phyloP scores from a whole-genome alignment of 306 rosid species.

The Vachellia pachyceras region DNA sequence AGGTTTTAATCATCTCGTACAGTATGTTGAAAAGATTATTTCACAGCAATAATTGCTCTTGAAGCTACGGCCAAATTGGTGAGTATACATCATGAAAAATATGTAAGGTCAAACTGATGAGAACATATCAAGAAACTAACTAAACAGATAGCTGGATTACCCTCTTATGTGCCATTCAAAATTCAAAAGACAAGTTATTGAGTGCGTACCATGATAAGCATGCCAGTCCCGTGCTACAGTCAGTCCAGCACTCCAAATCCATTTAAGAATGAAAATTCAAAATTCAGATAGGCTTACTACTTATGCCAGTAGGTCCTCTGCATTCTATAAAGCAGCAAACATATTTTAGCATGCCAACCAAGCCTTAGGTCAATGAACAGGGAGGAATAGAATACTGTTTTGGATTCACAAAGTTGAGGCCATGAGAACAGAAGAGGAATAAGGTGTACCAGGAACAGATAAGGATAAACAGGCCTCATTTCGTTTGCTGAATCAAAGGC shows the following conservation, averaged over 20 bases:
- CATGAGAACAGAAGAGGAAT: not conserved
- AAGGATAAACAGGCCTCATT: not conserved
- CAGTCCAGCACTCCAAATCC: not conserved
- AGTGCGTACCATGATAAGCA: not conserved
- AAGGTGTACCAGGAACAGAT: not conserved
- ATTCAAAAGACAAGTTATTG: not conserved
- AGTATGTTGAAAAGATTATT: slow-evolving; percentile 30
- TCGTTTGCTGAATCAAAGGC: not conserved
- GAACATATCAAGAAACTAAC: slow-evolving; percentile 31
- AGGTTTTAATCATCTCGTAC: slow-evolving; percentile 37
- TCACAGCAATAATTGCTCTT: slow-evolving; percentile 22
- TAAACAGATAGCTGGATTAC: slow-evolving; percentile 26
- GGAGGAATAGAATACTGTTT: not conserved
- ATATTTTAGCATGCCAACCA: not conserved
- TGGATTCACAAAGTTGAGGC: not conserved
- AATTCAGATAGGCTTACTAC: not conserved
- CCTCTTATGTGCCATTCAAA: not conserved
- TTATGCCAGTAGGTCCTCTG: not conserved
- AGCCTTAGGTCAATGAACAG: not conserved
- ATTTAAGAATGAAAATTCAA: not conserved
- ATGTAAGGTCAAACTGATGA: slow-evolving; percentile 1
- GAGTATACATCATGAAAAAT: slow-evolving; percentile 10
- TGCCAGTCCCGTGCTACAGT: not conserved
- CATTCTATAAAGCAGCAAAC: not conserved
- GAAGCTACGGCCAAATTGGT: slow-evolving; percentile 13